These are phyloP conservation scores for Wallacemonas sp. DNA, from an alignment of 208 protist genomes.

Conservation along the genomic window DNA sequence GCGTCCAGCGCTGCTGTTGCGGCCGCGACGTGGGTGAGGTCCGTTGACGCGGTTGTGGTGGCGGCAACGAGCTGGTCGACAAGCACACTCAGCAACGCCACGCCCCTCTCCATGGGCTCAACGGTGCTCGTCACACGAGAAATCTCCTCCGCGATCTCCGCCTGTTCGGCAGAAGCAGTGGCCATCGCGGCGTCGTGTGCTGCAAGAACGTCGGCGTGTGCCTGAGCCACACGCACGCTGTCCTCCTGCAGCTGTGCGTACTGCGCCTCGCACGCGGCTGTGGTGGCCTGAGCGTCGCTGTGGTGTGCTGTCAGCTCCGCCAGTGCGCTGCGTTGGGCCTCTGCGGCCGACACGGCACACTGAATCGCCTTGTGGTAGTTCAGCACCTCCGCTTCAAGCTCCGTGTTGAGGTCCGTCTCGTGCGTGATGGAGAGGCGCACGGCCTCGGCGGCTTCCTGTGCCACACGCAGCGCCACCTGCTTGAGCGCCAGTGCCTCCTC, in stretches of 20 bases:
- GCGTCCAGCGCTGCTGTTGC: not conserved
- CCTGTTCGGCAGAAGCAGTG: too few relatives aligned
- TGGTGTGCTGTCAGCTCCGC: slow-evolving; percentile 1
- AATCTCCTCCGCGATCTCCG: too few relatives aligned
- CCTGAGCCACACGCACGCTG: not conserved
- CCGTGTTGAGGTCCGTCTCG: not conserved
- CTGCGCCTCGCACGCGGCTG: not conserved
- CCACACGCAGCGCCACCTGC: not conserved
- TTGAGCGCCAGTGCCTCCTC: not conserved
- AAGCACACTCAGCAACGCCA: too few relatives aligned
- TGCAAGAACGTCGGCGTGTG: not conserved
- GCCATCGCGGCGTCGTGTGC: too few relatives aligned
- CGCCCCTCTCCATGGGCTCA: too few relatives aligned
- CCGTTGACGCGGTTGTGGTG: too few relatives aligned
- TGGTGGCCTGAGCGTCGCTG: not conserved
- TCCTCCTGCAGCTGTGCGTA: slow-evolving; percentile 4
- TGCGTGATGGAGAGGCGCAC: not conserved
- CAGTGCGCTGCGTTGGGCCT: slow-evolving; percentile 1
- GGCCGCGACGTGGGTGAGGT: too few relatives aligned
- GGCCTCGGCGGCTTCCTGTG: not conserved
- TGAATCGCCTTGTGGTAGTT: slow-evolving; percentile 9
- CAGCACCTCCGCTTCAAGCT: slow-evolving; percentile 13
- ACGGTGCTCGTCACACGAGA: too few relatives aligned
- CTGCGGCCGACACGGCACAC: slow-evolving; percentile 15
- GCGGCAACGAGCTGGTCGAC: too few relatives aligned